phyloP scores from a whole-genome alignment of 805 yeast genomes.

The Grigorovia yakushimaensis region DNA sequence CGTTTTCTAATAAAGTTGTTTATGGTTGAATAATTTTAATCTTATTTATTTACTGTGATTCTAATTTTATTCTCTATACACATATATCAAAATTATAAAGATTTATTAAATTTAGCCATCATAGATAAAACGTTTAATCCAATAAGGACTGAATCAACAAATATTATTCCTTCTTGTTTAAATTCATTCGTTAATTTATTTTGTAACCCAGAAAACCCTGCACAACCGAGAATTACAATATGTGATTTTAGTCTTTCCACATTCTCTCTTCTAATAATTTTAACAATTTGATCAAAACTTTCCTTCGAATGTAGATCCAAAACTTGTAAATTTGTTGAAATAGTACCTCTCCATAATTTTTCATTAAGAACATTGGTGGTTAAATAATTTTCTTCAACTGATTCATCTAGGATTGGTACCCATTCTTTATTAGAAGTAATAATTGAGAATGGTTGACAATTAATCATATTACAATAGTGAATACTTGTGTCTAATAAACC shows the following conservation, averaged over 20 bases:
- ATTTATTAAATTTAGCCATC: slow-evolving; percentile 4
- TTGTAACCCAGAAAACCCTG: slow-evolving; percentile 21
- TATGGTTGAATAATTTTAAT: no score
- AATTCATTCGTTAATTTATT: slow-evolving; percentile 4
- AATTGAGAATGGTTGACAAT: slow-evolving; percentile 13
- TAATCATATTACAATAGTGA: slow-evolving; percentile 9
- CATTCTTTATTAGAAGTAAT: slow-evolving; percentile 21
- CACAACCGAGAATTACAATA: slow-evolving; percentile 20
- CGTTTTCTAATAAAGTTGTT: no score
- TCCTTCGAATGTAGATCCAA: slow-evolving; percentile 11
- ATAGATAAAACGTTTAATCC: slow-evolving; percentile 6
- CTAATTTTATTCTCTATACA: no score
- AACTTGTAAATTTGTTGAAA: slow-evolving; percentile 16
- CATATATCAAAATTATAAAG: background rate
- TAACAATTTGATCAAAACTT: slow-evolving; percentile 10
- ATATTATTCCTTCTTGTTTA: slow-evolving; percentile 2
- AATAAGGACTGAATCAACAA: slow-evolving; percentile 9
- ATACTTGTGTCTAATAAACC: slow-evolving; percentile 16
- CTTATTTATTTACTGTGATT: no score
- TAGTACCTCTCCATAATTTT: slow-evolving; percentile 16
- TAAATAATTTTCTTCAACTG: slow-evolving; percentile 8
- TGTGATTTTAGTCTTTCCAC: slow-evolving; percentile 8
- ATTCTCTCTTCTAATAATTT: slow-evolving; percentile 11
- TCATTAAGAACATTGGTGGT: slow-evolving; percentile 2
- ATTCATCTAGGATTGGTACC: slow-evolving; percentile 14